Conservation (phyloP, 768 basidiomycete species). For the Macrolepiota fuliginosa region DNA sequence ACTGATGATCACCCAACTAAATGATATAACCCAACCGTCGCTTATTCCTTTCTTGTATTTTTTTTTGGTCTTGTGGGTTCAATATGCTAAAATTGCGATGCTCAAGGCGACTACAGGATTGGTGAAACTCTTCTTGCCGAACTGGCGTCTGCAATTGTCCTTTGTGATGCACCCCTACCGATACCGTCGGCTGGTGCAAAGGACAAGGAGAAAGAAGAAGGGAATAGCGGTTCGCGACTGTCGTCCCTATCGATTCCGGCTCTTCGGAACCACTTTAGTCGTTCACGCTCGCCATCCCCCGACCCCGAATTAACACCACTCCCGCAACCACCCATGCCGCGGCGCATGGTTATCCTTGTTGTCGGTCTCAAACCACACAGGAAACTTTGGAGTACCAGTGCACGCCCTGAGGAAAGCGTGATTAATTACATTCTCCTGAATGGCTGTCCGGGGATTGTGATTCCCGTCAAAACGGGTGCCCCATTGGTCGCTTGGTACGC, state of each 20-base stretch:
- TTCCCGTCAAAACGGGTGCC: slow-evolving; percentile 57
- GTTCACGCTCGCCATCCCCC: slow-evolving; percentile 52
- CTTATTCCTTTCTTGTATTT: not conserved
- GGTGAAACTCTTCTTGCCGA: slow-evolving; percentile 58
- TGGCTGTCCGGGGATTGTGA: slow-evolving; percentile 57
- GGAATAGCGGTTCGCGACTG: slow-evolving; percentile 11
- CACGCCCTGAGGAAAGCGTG: slow-evolving; percentile 59
- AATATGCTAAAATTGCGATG: not conserved
- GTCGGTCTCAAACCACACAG: slow-evolving; percentile 63
- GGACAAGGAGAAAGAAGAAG: slow-evolving; percentile 13
- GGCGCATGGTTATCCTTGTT: slow-evolving; percentile 54
- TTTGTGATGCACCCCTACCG: slow-evolving; percentile 32
- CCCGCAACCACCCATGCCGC: slow-evolving; percentile 40
- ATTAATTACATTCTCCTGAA: slow-evolving; percentile 61
- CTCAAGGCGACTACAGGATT: slow-evolving; percentile 57
- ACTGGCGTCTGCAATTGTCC: slow-evolving; percentile 49
- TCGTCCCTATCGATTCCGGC: slow-evolving; percentile 32
- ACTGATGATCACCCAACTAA: not conserved
- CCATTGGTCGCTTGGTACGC: slow-evolving; percentile 67
- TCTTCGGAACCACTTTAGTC: slow-evolving; percentile 41
- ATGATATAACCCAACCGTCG: not conserved
- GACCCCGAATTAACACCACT: slow-evolving; percentile 41
- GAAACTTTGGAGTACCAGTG: slow-evolving; percentile 55
- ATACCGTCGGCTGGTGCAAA: slow-evolving; percentile 20
- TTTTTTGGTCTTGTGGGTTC: not conserved